Conservation (phyloP, 345 rosid species). For the Melastoma malabathricum region DNA sequence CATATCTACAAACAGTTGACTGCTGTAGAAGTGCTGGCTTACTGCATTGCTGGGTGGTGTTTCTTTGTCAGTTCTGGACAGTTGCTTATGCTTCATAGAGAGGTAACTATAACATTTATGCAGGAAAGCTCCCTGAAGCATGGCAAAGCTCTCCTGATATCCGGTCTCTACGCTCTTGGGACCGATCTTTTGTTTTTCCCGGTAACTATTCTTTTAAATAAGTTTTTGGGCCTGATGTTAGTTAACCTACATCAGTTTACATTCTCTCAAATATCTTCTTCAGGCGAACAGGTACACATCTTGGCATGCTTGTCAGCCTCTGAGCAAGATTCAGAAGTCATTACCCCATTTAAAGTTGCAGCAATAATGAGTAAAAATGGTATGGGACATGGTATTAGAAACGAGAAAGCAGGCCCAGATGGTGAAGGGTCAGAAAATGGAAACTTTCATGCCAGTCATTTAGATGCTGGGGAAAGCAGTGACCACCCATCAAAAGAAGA, state of each 20-base stretch:
- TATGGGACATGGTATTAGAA: slow-evolving; percentile 33
- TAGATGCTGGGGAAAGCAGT: slow-evolving; percentile 31
- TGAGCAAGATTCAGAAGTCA: slow-evolving; percentile 68
- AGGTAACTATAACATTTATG: slow-evolving; percentile 9
- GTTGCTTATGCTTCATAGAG: slow-evolving; percentile 3
- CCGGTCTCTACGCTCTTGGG: slow-evolving; percentile 46
- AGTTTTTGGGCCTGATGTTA: slow-evolving; percentile 7
- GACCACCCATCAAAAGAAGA: slow-evolving; percentile 36
- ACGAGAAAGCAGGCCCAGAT: slow-evolving; percentile 37
- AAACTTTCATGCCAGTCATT: slow-evolving; percentile 26
- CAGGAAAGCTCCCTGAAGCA: slow-evolving; percentile 62
- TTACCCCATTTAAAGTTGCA: slow-evolving; percentile 90
- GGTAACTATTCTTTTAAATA: slow-evolving; percentile 29
- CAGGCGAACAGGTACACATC: slow-evolving; percentile 88
- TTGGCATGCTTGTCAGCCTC: slow-evolving; percentile 77
- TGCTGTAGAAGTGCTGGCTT: no score
- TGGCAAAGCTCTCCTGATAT: slow-evolving; percentile 58
- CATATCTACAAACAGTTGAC: no score
- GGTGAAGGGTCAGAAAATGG: slow-evolving; percentile 26
- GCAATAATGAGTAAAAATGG: slow-evolving; percentile 75
- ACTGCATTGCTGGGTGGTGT: no score
- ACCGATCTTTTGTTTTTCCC: slow-evolving; percentile 84
- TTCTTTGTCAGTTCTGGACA: background rate
- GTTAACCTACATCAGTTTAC: slow-evolving; percentile 7
- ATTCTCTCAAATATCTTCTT: background rate